Conservation (phyloP, 192 early-diverging fungal genomes). For the Linnemannia schmuckeri region DNA sequence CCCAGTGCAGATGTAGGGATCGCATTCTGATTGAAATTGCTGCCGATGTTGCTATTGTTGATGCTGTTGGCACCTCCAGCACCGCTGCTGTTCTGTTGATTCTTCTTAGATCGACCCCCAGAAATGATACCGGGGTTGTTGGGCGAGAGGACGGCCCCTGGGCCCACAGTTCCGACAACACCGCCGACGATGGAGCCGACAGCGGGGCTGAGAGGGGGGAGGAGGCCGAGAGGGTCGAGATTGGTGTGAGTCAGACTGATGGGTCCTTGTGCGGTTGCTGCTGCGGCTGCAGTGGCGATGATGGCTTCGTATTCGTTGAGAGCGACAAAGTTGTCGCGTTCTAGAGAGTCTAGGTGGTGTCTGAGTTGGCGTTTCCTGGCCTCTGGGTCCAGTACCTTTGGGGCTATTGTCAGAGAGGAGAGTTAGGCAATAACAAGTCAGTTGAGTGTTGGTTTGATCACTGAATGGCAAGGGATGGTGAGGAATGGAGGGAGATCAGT, state of each 20-base stretch:
- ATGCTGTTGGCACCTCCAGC: neutral
- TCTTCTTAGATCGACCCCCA: conserved; percentile 40
- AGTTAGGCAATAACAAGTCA: neutral
- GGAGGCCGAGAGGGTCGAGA: conserved; percentile 33
- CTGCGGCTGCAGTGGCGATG: conserved; percentile 59
- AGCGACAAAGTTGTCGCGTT: conserved; percentile 67
- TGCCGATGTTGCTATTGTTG: neutral
- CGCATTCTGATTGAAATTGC: neutral
- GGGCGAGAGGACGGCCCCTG: conserved; percentile 9
- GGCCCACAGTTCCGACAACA: conserved; percentile 40
- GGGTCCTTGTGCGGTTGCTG: conserved; percentile 46
- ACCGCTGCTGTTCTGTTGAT: neutral
- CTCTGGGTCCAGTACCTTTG: conserved; percentile 41
- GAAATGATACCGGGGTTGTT: conserved; percentile 29
- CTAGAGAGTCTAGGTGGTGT: conserved; percentile 65
- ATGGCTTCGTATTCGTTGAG: conserved; percentile 65
- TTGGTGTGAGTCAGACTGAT: conserved; percentile 49
- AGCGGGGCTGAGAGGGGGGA: conserved; percentile 33
- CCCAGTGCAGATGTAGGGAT: neutral
- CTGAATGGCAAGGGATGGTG: neutral
- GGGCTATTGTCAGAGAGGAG: conserved; percentile 4
- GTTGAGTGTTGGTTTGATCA: neutral
- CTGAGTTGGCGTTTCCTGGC: conserved; percentile 49
- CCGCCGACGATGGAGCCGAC: conserved; percentile 52
- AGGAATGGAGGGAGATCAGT: neutral